phyloP scores from a whole-genome alignment of 164 flowering plant species.

The Vitis amurensis region DNA sequence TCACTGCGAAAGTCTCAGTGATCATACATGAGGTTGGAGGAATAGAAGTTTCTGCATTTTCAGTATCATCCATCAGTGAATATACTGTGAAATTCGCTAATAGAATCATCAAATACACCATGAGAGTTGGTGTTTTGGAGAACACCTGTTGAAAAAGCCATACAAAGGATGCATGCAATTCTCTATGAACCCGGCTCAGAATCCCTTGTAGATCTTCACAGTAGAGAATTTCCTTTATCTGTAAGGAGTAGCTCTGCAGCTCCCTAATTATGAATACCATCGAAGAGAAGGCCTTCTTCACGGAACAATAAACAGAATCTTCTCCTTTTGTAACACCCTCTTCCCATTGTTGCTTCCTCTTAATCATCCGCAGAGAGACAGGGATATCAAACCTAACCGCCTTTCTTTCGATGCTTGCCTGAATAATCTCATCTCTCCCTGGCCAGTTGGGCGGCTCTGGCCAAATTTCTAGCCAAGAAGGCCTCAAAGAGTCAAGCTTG shows the following conservation, averaged over 20 bases:
- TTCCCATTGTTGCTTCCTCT: constrained; percentile 24
- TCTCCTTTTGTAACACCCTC: constrained; percentile 11
- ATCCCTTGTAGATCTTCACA: constrained; percentile 19
- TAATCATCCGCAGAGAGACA: constrained; percentile 23
- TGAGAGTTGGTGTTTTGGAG: constrained; percentile 23
- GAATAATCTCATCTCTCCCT: constrained; percentile 16
- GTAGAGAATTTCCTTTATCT: constrained; percentile 12
- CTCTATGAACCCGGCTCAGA: constrained; percentile 14
- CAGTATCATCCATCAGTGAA: constrained; percentile 14
- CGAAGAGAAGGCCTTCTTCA: constrained; percentile 29
- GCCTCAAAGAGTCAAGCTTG: constrained; percentile 21
- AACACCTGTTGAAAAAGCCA: constrained; percentile 34
- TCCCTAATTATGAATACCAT: constrained; percentile 23
- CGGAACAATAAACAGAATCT: constrained; percentile 17
- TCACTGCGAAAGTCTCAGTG: not conserved
- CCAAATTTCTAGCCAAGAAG: constrained; percentile 21
- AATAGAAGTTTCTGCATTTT: not conserved
- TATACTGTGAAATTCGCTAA: constrained; percentile 26
- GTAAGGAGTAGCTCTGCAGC: constrained; percentile 23
- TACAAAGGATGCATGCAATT: constrained; percentile 21
- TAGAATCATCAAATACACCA: constrained; percentile 31
- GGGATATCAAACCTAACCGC: constrained; percentile 24
- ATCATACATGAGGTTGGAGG: not conserved
- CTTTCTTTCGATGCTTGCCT: constrained; percentile 19
- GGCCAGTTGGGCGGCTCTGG: constrained; percentile 32